Evolutionary conservation across 768 basidiomycete species (phyloP), one percentile per base, ranked within the genome.

Genomic region (Mycena floridula): DNA sequence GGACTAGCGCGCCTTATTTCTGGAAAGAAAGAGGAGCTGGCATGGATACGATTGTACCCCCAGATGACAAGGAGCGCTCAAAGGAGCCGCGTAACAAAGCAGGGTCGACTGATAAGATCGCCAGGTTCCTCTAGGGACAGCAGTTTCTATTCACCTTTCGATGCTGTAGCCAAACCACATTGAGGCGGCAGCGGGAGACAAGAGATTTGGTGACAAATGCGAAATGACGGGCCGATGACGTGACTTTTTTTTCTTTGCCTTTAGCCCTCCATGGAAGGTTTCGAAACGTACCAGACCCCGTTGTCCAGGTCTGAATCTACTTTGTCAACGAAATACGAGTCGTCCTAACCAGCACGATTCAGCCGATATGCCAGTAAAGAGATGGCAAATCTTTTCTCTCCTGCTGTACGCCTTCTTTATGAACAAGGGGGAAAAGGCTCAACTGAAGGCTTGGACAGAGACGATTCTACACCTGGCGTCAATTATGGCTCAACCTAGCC

Each of bases 351-450:
- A n/a, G n/a, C n/a, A n/a, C n/a, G 26, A 26, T 37, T 21, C 55
- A 97, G 94, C 59, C 94, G 95, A 40, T 99, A 98, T 88, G 96
- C 96, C 16, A 95, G 90, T 73, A 94, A 93, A 64, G 94, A 98
- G 68, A 98, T 98, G 95, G 84, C 92, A 8, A 76, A 91, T 63
- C 76, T 99, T 37, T 99, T 98, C 72, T 98, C 95, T n/a, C 79
- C 87, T 27, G 82, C 84, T 41, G 95, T 93, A 57, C 48, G 83
- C 70, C 12, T 37, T 43, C 26, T 43, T 18, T 26, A n/a, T 8
- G 7, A 42, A 45, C 35, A 44, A 35, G 15, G 26, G 9, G 16
- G 42, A 27, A 25, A 21, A 20, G 13, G 12, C 28, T 28, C 16
- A 32, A 16, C 24, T 45, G 24, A 22, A 38, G 4, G n/a, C 24